Conservation (phyloP, 352 stramenopile genomes). For the Labyrinthula sp. region DNA sequence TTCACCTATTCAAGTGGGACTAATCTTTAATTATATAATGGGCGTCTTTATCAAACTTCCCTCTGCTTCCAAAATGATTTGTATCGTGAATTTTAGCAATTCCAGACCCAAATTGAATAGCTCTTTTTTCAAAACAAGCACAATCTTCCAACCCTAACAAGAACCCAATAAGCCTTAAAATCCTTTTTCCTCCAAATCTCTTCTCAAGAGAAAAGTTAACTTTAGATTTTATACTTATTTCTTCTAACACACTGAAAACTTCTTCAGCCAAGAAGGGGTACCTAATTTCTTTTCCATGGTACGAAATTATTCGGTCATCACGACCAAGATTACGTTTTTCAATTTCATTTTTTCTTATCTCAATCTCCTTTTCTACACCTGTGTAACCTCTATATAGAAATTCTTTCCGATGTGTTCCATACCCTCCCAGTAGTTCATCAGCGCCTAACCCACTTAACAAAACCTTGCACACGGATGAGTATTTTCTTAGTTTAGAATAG, state of each 20-base stretch:
- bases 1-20: too few relatives aligned
- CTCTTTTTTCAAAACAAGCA: conserved; percentile 58
- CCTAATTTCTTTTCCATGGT: conserved; percentile 65
- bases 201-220: conserved; percentile 50
- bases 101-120: conserved; percentile 75
- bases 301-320: conserved; percentile 73
- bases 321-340: conserved; percentile 82
- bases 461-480: conserved; percentile 43
- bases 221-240: conserved; percentile 45
- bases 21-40: too few relatives aligned
- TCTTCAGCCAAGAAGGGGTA: conserved; percentile 82
- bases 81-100: conserved; percentile 77
- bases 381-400: conserved; percentile 37
- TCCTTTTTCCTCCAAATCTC: conserved; percentile 66
- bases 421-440: conserved; percentile 80
- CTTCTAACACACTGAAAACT: conserved; percentile 51
- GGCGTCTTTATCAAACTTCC: too few relatives aligned
- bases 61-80: too few relatives aligned
- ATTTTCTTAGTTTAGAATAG: conserved; percentile 16
- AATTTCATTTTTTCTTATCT: conserved; percentile 60
- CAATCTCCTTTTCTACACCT: conserved; percentile 52
- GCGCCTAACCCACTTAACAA: conserved; percentile 73
- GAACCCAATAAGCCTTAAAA: conserved; percentile 53
- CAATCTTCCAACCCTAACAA: conserved; percentile 46
- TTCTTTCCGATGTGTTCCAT: conserved; percentile 48